Conservation (phyloP, 306 rosid species). For the Dicorynia guianensis region DNA sequence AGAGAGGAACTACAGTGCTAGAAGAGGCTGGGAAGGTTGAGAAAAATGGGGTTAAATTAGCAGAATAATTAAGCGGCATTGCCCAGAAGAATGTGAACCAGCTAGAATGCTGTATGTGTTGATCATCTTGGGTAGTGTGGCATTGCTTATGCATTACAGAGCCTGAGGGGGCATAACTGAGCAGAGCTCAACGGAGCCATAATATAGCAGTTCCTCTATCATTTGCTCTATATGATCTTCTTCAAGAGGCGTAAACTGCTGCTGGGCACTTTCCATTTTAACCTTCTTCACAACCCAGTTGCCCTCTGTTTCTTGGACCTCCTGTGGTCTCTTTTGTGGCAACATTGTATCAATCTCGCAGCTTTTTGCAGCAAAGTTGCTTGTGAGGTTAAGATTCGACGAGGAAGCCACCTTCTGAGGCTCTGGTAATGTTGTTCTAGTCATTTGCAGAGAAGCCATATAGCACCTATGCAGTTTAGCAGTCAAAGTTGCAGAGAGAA, state of each 20-base stretch:
- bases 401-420: conserved; percentile 47
- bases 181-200: conserved; percentile 83
- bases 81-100: conserved; percentile 37
- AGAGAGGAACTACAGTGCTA: conserved; percentile 11
- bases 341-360: conserved; percentile 24
- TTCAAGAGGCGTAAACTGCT: conserved; percentile 67
- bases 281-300: conserved; percentile 62
- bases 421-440: conserved; percentile 56
- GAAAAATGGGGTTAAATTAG: conserved; percentile 65
- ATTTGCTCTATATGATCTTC: conserved; percentile 91
- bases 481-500: conserved; percentile 86
- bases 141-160: conserved; percentile 34
- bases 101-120: conserved; percentile 14
- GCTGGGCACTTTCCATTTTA: conserved; percentile 60
- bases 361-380: conserved; percentile 36
- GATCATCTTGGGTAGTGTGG: neutral
- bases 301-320: conserved; percentile 42
- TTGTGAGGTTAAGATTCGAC: conserved; percentile 29
- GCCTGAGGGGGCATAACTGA: conserved; percentile 49
- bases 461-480: conserved; percentile 89
- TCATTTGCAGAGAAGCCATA: conserved; percentile 86
- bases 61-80: conserved; percentile 44
- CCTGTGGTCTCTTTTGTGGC: conserved; percentile 46
- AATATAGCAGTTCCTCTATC: conserved; percentile 86
- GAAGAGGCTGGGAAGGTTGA: conserved; percentile 19